Base-by-base conservation (phyloP, 345 rosid genomes). In the Nephelium lappaceum region DNA sequence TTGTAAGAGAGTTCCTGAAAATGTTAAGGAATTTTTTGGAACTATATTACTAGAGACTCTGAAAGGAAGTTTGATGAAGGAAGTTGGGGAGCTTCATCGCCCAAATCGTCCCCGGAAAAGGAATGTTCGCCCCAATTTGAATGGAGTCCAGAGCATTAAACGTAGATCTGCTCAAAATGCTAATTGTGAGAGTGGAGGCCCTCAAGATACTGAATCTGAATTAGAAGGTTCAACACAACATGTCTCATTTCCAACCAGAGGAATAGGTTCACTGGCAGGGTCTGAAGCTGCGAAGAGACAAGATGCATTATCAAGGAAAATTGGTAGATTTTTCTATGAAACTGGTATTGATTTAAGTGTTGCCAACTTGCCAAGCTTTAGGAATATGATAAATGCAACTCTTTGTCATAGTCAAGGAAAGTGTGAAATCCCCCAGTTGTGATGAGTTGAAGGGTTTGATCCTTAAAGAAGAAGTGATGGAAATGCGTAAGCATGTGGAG, bases 261-360 rank as follows among this genome's bases (percentile, higher is more conserved):
- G 68, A 51, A 64, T 47, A 43, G 70, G 16, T 63, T 45, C 43
- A 27, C 57, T 27, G 14, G 61, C 45, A 45, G 36, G 60, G 41
- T 43, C 66, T 24, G 36, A 25, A 45, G 15, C 25, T 74, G 70
- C 63, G 61, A 74, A 58, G 67, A 67, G 18, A 24, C 15, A 57
- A 27, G 84, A 80, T 58, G 49, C 77, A 43, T 68, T 75, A 25
- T 57, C 83, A 60, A 69, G 70, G 77, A 64, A 75, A 77, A 82
- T 85, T 69, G 85, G 77, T 72, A 81, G 78, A 45, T 89, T 88
- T 80, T 83, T 90, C 74, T 86, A 65, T 71, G 92, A 87, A 79
- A 82, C 77, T 1, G 79, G 83, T 67, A 75, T 87, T 27, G 91
- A 88, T 38, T 76, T 89, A 68, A 79, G 78, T 53, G 83, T 77